Evolutionary conservation across 2,329 filamentous ascomycete species (phyloP), one percentile per base, ranked within the genome.

Genomic region (Dendryphion nanum): DNA sequence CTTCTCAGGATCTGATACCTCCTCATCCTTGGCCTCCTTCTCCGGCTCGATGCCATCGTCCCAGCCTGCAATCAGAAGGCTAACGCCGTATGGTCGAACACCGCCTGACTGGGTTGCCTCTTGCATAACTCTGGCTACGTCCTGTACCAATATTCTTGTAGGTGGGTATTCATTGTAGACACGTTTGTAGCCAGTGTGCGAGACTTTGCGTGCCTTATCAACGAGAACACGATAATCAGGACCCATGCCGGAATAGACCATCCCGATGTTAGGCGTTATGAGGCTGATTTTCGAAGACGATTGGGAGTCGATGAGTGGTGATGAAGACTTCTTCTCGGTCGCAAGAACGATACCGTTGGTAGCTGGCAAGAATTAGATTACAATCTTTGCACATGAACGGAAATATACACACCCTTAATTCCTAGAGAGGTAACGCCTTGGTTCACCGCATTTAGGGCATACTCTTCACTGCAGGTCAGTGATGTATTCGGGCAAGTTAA

Each of bases 131-230:
- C 89, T 82, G 43, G 93, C 93, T 41, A 98, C 90, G 62, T 98
- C 93, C 72, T 98, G 93, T 40, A 98, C 93, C 73, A 98, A 81
- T 85, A 98, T 98, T 68, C 93, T 84, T 40, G 93, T 98, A 5
- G 93, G 93, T n/a, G 93, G 93, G 75, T 98, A 98, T 75, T 98
- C 93, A 74, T 98, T 98, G 78, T 98, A 98, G 75, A 98, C 90
- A 70, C 93, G 89, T 82, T 98, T 98, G 83, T 98, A 98, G 69
- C 84, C 86, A 33, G 93, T 95, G 74, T 98, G 93, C 40, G 90
- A 95, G 53, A 96, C 93, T 73, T 97, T 98, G 65, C 93, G 89
- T 56, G 93, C 93, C 71, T 90, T 91, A 77, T 98, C 93, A 57
- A 97, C 93, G 38, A 98, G 80, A 41, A 98, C 89, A 69, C 93